Conservation (phyloP, 2,329 filamentous ascomycete species). For the Neofusicoccum kwambonambiense region DNA sequence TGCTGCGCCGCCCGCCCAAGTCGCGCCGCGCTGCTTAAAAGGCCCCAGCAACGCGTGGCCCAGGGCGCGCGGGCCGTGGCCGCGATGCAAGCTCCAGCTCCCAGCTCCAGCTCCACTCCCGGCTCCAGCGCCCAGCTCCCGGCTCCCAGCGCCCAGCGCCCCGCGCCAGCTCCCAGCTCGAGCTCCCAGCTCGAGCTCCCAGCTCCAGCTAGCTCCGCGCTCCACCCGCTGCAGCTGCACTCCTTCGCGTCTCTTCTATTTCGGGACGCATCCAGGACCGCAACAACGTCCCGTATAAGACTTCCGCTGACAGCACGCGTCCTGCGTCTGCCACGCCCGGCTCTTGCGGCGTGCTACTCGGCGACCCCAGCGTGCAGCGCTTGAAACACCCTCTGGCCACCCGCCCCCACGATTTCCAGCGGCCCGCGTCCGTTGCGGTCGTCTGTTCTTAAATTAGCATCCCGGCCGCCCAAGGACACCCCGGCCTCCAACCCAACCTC, state of each 20-base stretch:
- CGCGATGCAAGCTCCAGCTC: neutral
- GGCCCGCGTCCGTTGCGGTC: neutral
- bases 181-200: neutral
- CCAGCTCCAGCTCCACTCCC: no score
- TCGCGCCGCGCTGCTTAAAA: neutral
- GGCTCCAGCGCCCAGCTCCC: no score
- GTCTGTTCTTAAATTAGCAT: neutral
- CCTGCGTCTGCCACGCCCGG: neutral
- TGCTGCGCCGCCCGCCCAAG: neutral
- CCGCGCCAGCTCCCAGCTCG: no score
- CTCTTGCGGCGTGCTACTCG: neutral
- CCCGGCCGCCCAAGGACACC: neutral
- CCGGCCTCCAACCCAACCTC: neutral
- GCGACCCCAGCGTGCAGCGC: neutral
- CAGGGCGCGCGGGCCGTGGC: no score
- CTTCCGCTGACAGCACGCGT: neutral
- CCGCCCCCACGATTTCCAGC: neutral
- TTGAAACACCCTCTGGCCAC: neutral
- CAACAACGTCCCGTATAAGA: neutral
- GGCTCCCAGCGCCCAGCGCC: neutral
- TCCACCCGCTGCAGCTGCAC: neutral
- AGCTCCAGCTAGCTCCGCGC: neutral
- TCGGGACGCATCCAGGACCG: neutral
- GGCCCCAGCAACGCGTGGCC: no score
- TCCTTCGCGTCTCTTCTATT: slow-evolving; percentile 2